Base-by-base conservation (phyloP, 768 basidiomycete genomes). In the Suillus brevipes region DNA sequence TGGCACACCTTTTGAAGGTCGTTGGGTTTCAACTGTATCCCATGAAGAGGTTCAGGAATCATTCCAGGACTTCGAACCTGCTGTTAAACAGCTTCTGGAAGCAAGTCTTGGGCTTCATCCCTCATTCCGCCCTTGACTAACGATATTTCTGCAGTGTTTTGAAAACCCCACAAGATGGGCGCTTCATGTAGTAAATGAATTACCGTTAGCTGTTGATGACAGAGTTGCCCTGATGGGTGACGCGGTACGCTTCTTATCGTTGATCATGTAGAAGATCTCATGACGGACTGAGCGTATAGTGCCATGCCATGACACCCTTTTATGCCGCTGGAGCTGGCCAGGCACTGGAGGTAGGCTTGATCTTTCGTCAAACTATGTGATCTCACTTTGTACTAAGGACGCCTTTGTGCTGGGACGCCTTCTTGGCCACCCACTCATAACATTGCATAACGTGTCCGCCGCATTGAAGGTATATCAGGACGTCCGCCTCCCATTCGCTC, bases 251-350 rank as follows among this genome's bases (percentile, higher is more conserved):
- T 23, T 49, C 47, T 49, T n/a, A 12, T 49, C 6, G 13, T 23
- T 23, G 47, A 49, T 23, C 13, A 47, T 47, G 12, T 47, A 13
- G 47, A 49, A 25, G 1, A 49, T 49, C 3, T 20, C 7, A 7
- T 49, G 6, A 49, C 23, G 23, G 25, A 25, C 25, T 49, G 23
- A 36, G 45, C 5, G 5, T 49, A 6, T 20, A 64, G 64, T 64
- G 58, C 20, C 85, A 87, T 68, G 84, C 84, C 1, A 84, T 83
- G 80, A 72, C 76, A 8, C 84, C 86, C 10, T 82, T 84, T 74
- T 83, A 85, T 74, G 86, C 85, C 36, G 83, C 85, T 7, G 86
- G 85, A 40, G 86, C 86, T 10, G 86, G 84, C 14, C 84, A 85
- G 66, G 85, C 85, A 8, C 81, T 87, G 61, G 86, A 87, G 84